Evolutionary conservation across 202 grass and related monocot species (phyloP).

Genomic region (Carex arenaria): DNA sequence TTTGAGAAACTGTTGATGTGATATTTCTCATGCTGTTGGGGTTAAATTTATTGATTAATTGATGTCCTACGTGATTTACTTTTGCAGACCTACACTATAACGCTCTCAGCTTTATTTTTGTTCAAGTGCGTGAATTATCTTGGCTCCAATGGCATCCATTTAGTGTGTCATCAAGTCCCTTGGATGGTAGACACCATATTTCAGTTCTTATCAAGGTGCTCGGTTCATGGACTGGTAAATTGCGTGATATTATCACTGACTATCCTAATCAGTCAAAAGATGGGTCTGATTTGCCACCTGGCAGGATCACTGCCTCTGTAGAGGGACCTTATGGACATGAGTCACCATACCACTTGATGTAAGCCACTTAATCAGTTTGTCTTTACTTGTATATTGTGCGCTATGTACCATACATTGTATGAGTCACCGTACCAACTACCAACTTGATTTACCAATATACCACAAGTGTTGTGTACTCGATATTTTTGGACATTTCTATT

Average conservation of each 20-base stretch:
- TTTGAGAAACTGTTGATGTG: background rate
- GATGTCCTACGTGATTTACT: slow-evolving; percentile 1
- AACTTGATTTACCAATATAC: too few species aligned
- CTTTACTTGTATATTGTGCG: background rate
- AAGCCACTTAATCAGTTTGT: slow-evolving; percentile 23
- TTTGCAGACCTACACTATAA: slow-evolving; percentile 76
- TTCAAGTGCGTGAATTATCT: slow-evolving; percentile 78
- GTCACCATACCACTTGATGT: slow-evolving; percentile 94
- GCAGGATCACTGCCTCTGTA: slow-evolving; percentile 59
- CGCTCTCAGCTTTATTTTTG: slow-evolving; percentile 84
- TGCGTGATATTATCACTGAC: slow-evolving; percentile 52
- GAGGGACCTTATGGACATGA: slow-evolving; percentile 96
- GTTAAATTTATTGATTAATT: background rate
- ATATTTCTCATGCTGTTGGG: background rate
- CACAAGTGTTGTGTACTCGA: background rate
- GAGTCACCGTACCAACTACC: too few species aligned
- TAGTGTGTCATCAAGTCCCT: slow-evolving; percentile 89
- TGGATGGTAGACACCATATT: slow-evolving; percentile 86
- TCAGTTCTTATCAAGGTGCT: slow-evolving; percentile 92
- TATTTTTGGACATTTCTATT: background rate
- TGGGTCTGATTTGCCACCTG: slow-evolving; percentile 8
- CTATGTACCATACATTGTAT: background rate
- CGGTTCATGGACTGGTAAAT: slow-evolving; percentile 67
- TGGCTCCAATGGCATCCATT: slow-evolving; percentile 95
- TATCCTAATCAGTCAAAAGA: slow-evolving; percentile 34